Conservation (phyloP, 257 asterid species). For the Ballota nigra region DNA sequence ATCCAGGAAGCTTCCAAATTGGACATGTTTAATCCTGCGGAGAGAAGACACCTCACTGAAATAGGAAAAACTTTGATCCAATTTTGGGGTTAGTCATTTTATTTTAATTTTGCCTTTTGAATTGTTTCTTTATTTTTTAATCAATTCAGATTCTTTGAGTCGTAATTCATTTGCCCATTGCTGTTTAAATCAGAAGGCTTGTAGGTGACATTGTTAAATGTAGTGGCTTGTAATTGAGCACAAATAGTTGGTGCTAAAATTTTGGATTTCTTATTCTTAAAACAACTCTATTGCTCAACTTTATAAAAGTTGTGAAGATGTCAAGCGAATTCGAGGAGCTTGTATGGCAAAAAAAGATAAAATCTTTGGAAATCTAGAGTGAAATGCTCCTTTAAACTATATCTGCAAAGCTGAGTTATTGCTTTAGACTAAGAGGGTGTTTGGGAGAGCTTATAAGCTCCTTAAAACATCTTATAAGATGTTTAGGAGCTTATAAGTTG, state of each 20-base stretch:
- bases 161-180: conserved; percentile 10
- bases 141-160: not conserved
- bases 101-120: conserved; percentile 6
- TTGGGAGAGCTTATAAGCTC: too few species aligned
- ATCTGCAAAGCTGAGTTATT: not conserved
- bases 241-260: not conserved
- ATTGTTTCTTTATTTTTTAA: not conserved
- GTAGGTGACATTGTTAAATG: not conserved
- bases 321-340: not conserved
- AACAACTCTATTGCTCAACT: not conserved
- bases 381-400: not conserved
- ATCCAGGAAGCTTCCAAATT: conserved; percentile 58
- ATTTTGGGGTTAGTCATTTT: conserved; percentile 65
- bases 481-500: too few species aligned
- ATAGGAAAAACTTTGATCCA: conserved; percentile 59
- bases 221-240: conserved; percentile 2
- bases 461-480: too few species aligned
- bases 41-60: conserved; percentile 60
- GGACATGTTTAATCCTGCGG: conserved; percentile 53
- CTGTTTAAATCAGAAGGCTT: conserved; percentile 18
- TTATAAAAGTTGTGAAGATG: not conserved
- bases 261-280: not conserved
- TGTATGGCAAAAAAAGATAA: not conserved
- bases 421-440: too few species aligned
- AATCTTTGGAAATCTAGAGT: too few species aligned